These are phyloP conservation scores for Phlebiopsis gigantea DNA, from an alignment of 768 basidiomycete genomes.

Conservation along the genomic window DNA sequence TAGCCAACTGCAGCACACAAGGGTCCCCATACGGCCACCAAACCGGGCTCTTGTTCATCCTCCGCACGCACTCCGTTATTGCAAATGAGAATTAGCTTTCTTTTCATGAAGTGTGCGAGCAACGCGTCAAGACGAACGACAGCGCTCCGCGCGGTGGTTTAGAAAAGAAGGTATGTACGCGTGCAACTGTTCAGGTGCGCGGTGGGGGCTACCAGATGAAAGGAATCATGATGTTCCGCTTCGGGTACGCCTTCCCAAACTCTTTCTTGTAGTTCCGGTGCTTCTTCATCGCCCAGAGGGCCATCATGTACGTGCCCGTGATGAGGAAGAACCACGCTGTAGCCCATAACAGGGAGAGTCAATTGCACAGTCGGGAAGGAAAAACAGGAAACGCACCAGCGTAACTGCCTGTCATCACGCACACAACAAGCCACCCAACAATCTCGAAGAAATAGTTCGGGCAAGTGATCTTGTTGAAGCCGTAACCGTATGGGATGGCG, in stretches of 20 bases:
- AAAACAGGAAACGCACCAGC: constrained; percentile 47
- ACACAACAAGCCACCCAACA: constrained; percentile 67
- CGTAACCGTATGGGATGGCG: constrained; percentile 89
- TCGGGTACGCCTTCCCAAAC: constrained; percentile 83
- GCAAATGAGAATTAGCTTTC: neutral
- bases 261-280: constrained; percentile 88
- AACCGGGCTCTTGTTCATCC: neutral
- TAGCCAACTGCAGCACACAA: no score
- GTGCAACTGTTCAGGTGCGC: neutral
- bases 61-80: neutral
- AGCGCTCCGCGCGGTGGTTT: neutral
- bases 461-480: constrained; percentile 80
- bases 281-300: constrained; percentile 87
- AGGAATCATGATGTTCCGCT: constrained; percentile 77
- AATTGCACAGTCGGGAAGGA: neutral
- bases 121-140: no score
- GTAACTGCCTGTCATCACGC: constrained; percentile 71
- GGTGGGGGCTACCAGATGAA: constrained; percentile 43
- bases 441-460: constrained; percentile 96
- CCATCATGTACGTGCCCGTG: constrained; percentile 65
- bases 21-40: neutral
- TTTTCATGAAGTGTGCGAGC: neutral
- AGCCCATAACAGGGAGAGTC: constrained; percentile 1
- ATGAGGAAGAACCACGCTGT: constrained; percentile 61
- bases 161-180: neutral